phyloP scores from a whole-genome alignment of 345 rosid genomes.

The Arabidopsis suecica region DNA sequence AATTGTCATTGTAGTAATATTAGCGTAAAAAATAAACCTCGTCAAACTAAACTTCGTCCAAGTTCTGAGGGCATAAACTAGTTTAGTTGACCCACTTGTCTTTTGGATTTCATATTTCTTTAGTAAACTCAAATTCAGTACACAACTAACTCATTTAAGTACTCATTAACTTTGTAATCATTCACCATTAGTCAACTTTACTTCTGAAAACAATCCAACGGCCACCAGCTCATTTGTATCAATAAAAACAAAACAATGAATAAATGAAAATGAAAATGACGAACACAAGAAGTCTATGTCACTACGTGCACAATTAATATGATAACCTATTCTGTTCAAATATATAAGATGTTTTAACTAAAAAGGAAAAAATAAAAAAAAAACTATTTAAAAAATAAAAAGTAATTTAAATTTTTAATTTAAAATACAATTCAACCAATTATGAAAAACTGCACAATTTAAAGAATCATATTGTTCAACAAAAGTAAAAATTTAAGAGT shows the following conservation, averaged over 20 bases:
- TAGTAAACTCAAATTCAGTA: constrained; percentile 6
- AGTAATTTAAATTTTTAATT: too few species aligned
- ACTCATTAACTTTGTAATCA: constrained; percentile 38
- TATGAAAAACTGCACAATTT: too few species aligned
- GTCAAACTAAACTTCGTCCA: constrained; percentile 2
- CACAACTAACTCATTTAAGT: constrained; percentile 35
- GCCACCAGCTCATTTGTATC: constrained; percentile 29
- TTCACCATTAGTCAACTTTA: constrained; percentile 34
- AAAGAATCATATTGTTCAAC: too few species aligned
- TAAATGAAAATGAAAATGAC: neutral
- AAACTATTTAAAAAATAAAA: too few species aligned
- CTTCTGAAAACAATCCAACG: constrained; percentile 28
- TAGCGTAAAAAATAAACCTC: too few species aligned
- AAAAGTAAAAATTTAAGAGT: too few species aligned
- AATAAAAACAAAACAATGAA: constrained; percentile 11
- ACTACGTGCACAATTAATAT: constrained; percentile 33
- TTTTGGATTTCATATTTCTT: constrained; percentile 12
- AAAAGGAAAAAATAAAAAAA: too few species aligned
- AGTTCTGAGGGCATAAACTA: constrained; percentile 13
- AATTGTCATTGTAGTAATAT: too few species aligned
- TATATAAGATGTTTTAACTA: too few species aligned
- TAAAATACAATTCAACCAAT: too few species aligned
- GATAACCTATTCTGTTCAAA: constrained; percentile 15
- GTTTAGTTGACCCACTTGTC: constrained; percentile 40
- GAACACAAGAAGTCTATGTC: neutral